phyloP scores from a whole-genome alignment of 129 eudicot species.

The Rutidosis leptorrhynchoides region DNA sequence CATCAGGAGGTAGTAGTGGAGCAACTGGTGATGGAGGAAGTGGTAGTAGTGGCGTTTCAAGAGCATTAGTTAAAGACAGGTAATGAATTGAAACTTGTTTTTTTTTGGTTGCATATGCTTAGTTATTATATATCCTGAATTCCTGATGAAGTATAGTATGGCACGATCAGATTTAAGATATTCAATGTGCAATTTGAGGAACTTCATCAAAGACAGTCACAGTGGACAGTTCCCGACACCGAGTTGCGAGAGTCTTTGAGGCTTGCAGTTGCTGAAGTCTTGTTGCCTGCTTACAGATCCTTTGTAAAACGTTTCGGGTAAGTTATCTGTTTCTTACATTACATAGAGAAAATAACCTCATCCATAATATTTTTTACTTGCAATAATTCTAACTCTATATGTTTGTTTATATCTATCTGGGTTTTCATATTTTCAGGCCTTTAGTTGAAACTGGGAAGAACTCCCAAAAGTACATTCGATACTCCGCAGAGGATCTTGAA shows the following conservation, averaged over 20 bases:
- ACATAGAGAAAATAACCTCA: no score
- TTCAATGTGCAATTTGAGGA: constrained; percentile 66
- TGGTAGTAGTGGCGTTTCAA: not conserved
- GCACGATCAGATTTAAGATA: not conserved
- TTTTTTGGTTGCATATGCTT: not conserved
- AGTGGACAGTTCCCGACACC: constrained; percentile 92
- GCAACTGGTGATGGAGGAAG: not conserved
- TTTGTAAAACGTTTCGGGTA: constrained; percentile 77
- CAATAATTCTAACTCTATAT: no score
- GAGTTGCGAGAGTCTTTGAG: constrained; percentile 87
- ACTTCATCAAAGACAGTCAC: constrained; percentile 95
- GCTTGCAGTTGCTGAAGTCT: constrained; percentile 90
- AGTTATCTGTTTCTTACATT: no score
- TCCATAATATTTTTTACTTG: no score
- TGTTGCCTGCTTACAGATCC: constrained; percentile 92
- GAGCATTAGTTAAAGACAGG: not conserved
- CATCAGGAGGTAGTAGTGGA: no score
- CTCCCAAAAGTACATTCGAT: no score
- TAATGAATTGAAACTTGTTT: not conserved
- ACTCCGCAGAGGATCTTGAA: no score
- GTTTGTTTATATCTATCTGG: no score
- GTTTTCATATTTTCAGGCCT: no score
- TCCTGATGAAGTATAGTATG: not conserved
- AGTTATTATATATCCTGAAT: not conserved
- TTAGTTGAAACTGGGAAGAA: no score